Percentiles rank a stretch among this genome's conserved stretches.
These are phyloP conservation scores for Rosa persica DNA, from an alignment of 306 rosid species.

Conservation along the genomic window DNA sequence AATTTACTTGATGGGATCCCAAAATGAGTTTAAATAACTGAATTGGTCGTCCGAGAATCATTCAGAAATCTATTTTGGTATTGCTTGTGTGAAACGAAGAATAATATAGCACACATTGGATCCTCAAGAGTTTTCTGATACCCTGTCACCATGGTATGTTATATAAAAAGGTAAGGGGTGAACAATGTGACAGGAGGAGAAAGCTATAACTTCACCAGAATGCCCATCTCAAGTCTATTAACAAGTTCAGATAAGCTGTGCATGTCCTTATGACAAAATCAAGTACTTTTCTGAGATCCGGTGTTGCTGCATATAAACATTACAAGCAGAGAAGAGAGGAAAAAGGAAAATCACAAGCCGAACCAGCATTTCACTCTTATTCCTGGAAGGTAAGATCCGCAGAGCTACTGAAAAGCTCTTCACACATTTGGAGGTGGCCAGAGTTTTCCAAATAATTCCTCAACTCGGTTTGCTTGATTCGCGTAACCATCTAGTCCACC, in stretches of 20 bases:
- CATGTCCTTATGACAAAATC: not conserved
- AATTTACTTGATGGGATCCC: not conserved
- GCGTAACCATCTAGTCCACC: constrained; percentile 80
- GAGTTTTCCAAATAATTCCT: constrained; percentile 74
- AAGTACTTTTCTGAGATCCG: not conserved
- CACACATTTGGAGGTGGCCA: constrained; percentile 99
- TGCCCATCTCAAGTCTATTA: not conserved
- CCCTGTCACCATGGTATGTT: not conserved
- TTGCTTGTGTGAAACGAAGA: not conserved
- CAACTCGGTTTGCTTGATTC: constrained; percentile 81
- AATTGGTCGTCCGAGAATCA: not conserved
- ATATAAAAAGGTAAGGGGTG: not conserved
- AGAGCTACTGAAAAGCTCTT: constrained; percentile 23
- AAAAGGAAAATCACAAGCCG: not conserved
- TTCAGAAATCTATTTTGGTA: not conserved
- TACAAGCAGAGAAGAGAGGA: not conserved
- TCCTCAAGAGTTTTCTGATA: not conserved
- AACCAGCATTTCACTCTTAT: constrained; percentile 25
- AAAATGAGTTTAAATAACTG: not conserved
- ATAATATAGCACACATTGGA: not conserved
- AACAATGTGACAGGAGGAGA: not conserved
- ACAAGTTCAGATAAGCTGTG: not conserved
- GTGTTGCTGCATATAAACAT: not conserved
- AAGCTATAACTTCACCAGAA: not conserved
- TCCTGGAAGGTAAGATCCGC: constrained; percentile 28